Evolutionary conservation across 371 early-diverging fungal species (phyloP), one percentile per base, ranked within the genome.

Genomic region (Batrachochytrium dendrobatidis): DNA sequence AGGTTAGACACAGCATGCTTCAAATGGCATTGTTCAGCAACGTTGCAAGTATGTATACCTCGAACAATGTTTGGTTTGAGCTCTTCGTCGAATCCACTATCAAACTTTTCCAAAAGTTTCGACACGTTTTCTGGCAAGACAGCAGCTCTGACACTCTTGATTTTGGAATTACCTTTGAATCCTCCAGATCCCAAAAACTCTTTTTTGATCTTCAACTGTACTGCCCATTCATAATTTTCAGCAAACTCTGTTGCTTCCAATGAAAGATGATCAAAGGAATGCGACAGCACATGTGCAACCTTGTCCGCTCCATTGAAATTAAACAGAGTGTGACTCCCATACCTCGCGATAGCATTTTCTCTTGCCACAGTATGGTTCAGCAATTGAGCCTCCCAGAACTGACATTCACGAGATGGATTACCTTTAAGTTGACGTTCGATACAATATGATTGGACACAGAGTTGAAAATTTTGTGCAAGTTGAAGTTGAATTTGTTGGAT

Each of bases 381-480:
- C 39, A 39, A n/a, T n/a, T 39, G 39, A 39, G 15, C 12, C 15
- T 39, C 39, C 39, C 39, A 39, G 39, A 39, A 39, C 39, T 39
- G 12, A n/a, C 39, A 39, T 12, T 39, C n/a, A n/a, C 15, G 12
- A n/a, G 39, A 39, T 15, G 31, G 24, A 22, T 8, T 32, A 15
- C 34, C 53, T 4, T 3, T 45, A 17, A 59, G 32, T 30, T 59
- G 44, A 10, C 24, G 22, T 3, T 59, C 59, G 22, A 59, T 45
- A 24, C 33, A 22, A 20, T 28, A 49, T 7, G 25, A 24, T 44
- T 59, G 59, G 6, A 59, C 0, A 17, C 34, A 34, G n/a, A 59
- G 53, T 30, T 59, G 59, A 59, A 59, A 53, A 20, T 24, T 22
- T 30, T 59, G 59, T 25, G 8, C 22, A 22, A 59, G 3, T 25